Evolutionary conservation across 805 yeast genomes (phyloP), one percentile per base, ranked within the genome.

Genomic region (Wickerhamiella domercqiae): DNA sequence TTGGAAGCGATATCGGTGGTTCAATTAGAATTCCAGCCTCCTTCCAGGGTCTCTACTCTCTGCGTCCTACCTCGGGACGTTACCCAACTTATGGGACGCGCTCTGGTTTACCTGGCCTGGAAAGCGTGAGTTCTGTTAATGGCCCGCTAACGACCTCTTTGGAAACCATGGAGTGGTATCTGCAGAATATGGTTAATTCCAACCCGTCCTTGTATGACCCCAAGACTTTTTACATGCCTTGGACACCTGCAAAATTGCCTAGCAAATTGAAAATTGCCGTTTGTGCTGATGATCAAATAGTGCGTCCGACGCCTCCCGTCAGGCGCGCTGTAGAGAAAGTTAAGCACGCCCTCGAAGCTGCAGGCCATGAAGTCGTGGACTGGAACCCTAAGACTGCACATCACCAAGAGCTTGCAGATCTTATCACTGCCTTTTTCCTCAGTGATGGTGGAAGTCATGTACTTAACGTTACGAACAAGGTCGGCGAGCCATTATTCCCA

Each of bases 301-400:
- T 67, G 11, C 56, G 61, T 40, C 77, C 78, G 9, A 68, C 68
- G 21, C 78, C 78, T 1, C 76, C 78, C 7, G 62, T 73, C 14
- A 46, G 54, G 4, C 59, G 76, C 42, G 71, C 64, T 9, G 59
- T 80, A 51, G 60, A 71, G 43, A 57, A 61, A 35, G 68, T 71
- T 4, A 75, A 60, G 14, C 67, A 59, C 6, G 73, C 71, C 47
- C 64, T 80, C 48, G 54, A 60, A 39, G 66, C 59, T 1, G 76
- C 80, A 1, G 71, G 78, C 20, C 73, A 70, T 47, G 68, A 67
- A 40, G 61, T 70, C 7, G 58, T 72, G 32, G 67, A 66, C 36
- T 63, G 73, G 66, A 59, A 61, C n/a, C 66, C 67, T 20, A 48
- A 52, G 17, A 48, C 47, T 15, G 60, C 69, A 39, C n/a, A n/a